Evolutionary conservation across 1,284 basidiomycete species (phyloP).

Genomic region (Phylloboletellus chloephorus): DNA sequence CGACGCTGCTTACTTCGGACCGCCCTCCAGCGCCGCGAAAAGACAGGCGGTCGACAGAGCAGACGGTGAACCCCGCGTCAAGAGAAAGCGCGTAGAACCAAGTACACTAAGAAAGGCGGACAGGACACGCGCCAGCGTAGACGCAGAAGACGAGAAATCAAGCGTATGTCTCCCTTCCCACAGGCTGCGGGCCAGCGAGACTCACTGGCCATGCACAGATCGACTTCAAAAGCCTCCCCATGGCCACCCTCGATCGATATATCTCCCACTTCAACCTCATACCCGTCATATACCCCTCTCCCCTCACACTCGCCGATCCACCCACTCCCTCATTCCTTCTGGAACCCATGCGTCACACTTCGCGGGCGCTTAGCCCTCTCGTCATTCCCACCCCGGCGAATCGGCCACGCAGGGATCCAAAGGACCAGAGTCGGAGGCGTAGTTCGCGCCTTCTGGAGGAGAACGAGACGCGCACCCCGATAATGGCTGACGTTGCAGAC

Average conservation of each 20-base stretch:
- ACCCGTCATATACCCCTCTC: slow-evolving; percentile 62
- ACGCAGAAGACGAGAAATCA: slow-evolving; percentile 36
- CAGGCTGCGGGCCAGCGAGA: neutral
- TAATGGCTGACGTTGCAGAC: slow-evolving; percentile 62
- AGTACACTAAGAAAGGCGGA: slow-evolving; percentile 24
- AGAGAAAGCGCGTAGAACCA: slow-evolving; percentile 61
- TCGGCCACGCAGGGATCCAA: slow-evolving; percentile 58
- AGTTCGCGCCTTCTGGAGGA: slow-evolving; percentile 68
- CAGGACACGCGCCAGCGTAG: slow-evolving; percentile 18
- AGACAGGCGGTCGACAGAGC: slow-evolving; percentile 53
- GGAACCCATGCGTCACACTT: slow-evolving; percentile 40
- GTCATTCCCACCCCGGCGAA: slow-evolving; percentile 53
- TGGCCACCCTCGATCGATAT: slow-evolving; percentile 58
- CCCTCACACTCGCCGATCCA: slow-evolving; percentile 59
- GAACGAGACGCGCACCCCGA: slow-evolving; percentile 48
- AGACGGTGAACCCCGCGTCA: slow-evolving; percentile 63
- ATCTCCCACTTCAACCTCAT: slow-evolving; percentile 64
- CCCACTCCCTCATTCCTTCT: slow-evolving; percentile 58
- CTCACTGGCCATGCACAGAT: slow-evolving; percentile 42
- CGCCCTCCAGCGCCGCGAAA: slow-evolving; percentile 46
- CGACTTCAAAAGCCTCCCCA: slow-evolving; percentile 63
- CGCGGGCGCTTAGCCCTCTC: slow-evolving; percentile 46
- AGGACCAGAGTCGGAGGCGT: slow-evolving; percentile 51
- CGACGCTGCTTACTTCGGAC: slow-evolving; percentile 58
- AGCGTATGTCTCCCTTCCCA: slow-evolving; percentile 30